These are phyloP conservation scores for Mycena rosella DNA, from an alignment of 768 basidiomycete species.

Conservation along the genomic window DNA sequence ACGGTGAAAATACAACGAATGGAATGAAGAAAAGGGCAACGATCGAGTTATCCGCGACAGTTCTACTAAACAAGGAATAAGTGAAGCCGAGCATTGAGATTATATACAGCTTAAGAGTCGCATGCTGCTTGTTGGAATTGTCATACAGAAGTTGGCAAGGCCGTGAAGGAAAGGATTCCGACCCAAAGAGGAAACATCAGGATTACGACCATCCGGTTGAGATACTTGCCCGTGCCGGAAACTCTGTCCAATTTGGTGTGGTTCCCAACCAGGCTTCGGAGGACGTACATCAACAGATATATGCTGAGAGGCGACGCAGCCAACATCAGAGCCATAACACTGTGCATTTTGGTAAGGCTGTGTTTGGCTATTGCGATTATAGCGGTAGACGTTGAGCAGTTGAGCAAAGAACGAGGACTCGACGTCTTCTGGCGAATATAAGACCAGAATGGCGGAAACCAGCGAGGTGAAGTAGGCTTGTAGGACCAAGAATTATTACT, in stretches of 20 bases:
- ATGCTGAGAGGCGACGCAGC: constrained; percentile 30
- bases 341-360: constrained; percentile 28
- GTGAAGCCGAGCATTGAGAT: neutral
- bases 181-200: constrained; percentile 27
- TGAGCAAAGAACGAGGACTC: constrained; percentile 25
- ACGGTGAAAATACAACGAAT: constrained; percentile 23
- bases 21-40: constrained; percentile 21
- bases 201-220: constrained; percentile 14
- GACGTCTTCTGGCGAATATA: constrained; percentile 29
- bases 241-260: constrained; percentile 14
- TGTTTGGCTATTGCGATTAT: constrained; percentile 23
- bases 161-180: constrained; percentile 15
- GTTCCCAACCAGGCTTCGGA: constrained; percentile 18
- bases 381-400: constrained; percentile 31
- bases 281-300: constrained; percentile 26
- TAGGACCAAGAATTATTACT: neutral
- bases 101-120: constrained; percentile 8
- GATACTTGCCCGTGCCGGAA: constrained; percentile 21
- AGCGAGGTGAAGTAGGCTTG: constrained; percentile 26
- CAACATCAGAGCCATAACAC: constrained; percentile 17
- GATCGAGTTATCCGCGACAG: constrained; percentile 8
- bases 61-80: neutral
- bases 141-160: constrained; percentile 6
- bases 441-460: constrained; percentile 24
- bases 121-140: constrained; percentile 27